Base-by-base conservation (phyloP, 805 yeast genomes). In the Brettanomyces custersianus region DNA sequence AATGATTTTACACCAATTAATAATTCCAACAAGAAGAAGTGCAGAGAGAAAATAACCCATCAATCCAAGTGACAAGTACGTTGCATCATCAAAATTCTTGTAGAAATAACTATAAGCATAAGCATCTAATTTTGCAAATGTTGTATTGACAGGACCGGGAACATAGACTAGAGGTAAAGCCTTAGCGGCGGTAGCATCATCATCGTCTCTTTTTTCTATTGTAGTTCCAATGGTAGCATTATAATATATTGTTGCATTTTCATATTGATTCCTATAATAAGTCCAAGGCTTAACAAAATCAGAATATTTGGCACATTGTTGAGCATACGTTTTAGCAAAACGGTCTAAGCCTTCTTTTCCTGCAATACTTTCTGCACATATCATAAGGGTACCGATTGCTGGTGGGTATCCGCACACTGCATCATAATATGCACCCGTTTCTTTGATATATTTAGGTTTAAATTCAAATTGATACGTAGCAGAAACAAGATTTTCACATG, bases 21-120 rank as follows among this genome's bases (percentile, higher is more conserved):
- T 43, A 4, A 49, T n/a, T 11, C 61, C 57, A 18, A 63, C 59
- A 13, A 63, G 25, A 0, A 65, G n/a, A 44, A 69, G 48, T 0
- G 68, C 55, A 2, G 59, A 13, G n/a, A 55, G 54, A 60, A 70
- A 70, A 45, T 57, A 69, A 7, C 53, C 49, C 35, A 60, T 41
- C 22, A 68, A 45, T 4, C 55, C 57, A 31, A 54, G 59, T 4
- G 67, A 63, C 48, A 55, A 57, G 45, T 44, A 49, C 1, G 54
- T 46, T 24, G 55, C 44, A 27, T 40, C 52, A 35, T 59, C 63
- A 12, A 42, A 29, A 25, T 55, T 52, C 4, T 33, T 28, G 29
- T 50, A 49, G 23, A 40, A 46, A 5, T 42, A 36, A 5, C 29
- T 18, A 22, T 48, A 49, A 18, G 40, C 44, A n/a, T 9, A 20